These are phyloP conservation scores for Naematelia aurantialba DNA, from an alignment of 768 basidiomycete species.

Conservation along the genomic window DNA sequence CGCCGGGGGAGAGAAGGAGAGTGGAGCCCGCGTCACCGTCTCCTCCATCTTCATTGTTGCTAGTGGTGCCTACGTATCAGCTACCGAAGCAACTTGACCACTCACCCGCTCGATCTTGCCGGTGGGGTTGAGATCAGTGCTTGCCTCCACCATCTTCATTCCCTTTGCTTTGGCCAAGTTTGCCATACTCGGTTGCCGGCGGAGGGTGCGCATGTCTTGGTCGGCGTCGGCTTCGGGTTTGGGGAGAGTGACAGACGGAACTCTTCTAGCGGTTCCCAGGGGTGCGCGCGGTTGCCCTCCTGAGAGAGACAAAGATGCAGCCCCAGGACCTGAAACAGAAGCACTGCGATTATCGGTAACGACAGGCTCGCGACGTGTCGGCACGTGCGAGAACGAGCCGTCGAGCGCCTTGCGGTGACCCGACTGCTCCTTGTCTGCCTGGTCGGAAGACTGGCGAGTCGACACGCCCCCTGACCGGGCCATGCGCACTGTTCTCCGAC, in stretches of 20 bases:
- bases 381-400: not conserved
- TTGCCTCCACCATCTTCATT: not conserved
- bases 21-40: too few relatives aligned
- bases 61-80: not conserved
- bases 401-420: conserved; percentile 2
- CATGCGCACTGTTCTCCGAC: too few relatives aligned
- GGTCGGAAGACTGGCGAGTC: not conserved
- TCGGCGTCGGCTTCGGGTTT: too few relatives aligned
- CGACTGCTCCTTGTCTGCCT: not conserved
- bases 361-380: not conserved
- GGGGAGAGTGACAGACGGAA: not conserved
- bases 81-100: not conserved
- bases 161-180: conserved; percentile 14
- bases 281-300: not conserved
- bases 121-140: too few relatives aligned
- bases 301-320: not conserved
- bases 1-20: too few relatives aligned
- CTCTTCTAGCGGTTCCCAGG: not conserved
- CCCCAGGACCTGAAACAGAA: not conserved
- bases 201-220: conserved; percentile 20
- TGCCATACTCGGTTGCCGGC: conserved; percentile 17
- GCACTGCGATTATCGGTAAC: not conserved
- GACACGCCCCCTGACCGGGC: too few relatives aligned
- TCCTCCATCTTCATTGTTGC: too few relatives aligned
- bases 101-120: conserved; percentile 12